Base-by-base conservation (phyloP, 2,329 filamentous ascomycete species). In the Botrytis cinerea region DNA sequence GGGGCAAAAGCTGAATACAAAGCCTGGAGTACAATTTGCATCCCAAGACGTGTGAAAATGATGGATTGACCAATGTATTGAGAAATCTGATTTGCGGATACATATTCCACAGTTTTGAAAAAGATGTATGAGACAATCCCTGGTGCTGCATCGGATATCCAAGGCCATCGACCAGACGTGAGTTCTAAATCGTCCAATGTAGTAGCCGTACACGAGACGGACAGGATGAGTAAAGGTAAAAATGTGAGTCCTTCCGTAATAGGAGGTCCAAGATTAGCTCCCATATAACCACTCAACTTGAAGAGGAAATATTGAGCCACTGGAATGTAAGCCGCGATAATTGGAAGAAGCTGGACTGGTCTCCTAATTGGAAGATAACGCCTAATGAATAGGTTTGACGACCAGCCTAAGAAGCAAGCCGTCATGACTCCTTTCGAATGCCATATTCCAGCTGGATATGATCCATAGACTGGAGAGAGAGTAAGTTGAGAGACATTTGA, bases 381-480 rank as follows among this genome's bases (percentile, higher is more conserved):
- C 71, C 82, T 83, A 54, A 93, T 80, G 20, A 86, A 83, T 66
- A 91, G 81, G 80, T 92, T 93, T 40, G 87, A 86, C 14, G 92
- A 87, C 88, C 93, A 93, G 48, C 93, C 94, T 25, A 90, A 82
- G 75, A 94, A 91, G 75, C 90, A 89, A 43, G 89, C 90, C 5
- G 88, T 84, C 78, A 90, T 90, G 75, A 94, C 84, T 74, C 90
- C 86, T 80, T 88, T 87, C 70, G 86, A 84, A 81, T 98, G 95
- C 81, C 91, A 92, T 76, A 91, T 85, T 1, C 89, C 87, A 0
- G 94, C 86, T 1, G 95, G 93, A 54, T 97, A 93, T 25, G 91
- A 90, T 70, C 96, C 96, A 82, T 97, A 98, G 18, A 97, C 92
- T 2, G 96, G 96, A 32, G 94, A 93, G 48, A 98, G 86, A 57